Conservation (phyloP, 305 asterid genomes). For the Fraxinus paxiana region DNA sequence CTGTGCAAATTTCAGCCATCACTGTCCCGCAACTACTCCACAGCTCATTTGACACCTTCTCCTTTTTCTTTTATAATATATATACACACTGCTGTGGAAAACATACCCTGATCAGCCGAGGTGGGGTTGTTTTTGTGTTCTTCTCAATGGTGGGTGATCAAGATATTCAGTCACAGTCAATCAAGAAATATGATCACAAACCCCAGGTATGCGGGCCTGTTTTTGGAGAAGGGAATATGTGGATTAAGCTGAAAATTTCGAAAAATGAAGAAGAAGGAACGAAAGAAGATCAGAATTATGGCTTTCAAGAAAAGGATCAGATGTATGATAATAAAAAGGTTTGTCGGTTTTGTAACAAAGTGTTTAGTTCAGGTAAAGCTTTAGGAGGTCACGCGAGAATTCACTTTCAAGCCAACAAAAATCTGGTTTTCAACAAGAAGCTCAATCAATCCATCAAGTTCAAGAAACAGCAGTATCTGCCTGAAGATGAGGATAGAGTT, state of each 20-base stretch:
- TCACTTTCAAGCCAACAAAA: constrained; percentile 32
- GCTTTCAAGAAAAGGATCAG: background rate
- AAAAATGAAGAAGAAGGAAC: constrained; percentile 15
- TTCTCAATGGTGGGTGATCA: constrained; percentile 23
- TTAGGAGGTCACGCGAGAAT: constrained; percentile 79
- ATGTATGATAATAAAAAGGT: constrained; percentile 22
- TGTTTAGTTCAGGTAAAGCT: constrained; percentile 60
- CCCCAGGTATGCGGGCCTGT: constrained; percentile 7
- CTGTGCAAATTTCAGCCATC: constrained; percentile 19
- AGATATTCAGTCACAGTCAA: constrained; percentile 15
- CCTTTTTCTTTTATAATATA: background rate
- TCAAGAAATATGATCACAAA: constrained; percentile 1
- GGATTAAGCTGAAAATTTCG: constrained; percentile 26
- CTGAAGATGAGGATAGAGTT: background rate
- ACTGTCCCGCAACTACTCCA: constrained; percentile 22
- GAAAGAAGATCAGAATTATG: background rate
- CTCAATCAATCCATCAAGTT: background rate
- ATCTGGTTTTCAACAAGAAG: constrained; percentile 4
- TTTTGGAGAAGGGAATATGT: constrained; percentile 14
- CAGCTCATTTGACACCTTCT: constrained; percentile 1
- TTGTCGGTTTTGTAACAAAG: constrained; percentile 49
- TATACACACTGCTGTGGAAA: background rate
- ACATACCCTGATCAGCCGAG: background rate
- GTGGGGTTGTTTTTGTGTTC: constrained; percentile 21
- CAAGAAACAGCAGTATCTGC: background rate